Evolutionary conservation across 148 eudicot species (phyloP), one percentile per base, ranked within the genome.

Genomic region (Arbutus unedo): DNA sequence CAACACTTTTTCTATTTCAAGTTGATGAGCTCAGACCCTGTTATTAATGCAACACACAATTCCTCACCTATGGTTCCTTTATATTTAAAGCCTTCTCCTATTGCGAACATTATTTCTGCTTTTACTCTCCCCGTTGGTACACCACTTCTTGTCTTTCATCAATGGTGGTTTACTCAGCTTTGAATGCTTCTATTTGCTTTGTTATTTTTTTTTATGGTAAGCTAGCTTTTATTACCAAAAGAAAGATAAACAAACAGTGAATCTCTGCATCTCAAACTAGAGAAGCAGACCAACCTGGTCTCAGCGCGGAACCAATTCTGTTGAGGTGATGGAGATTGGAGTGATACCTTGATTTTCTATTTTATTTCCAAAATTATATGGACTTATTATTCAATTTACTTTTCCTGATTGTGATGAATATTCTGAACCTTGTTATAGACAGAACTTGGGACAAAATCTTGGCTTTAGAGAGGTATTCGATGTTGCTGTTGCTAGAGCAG

Each of bases 401-500:
- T 82, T 60, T 62, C 77, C 77, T 82, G 41, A 23, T 79, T 68
- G n/a, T 49, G 41, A 80, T 78, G 85, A 79, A 82, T 74, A 31
- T 83, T 74, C 60, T 85, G 77, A 68, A 77, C 79, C n/a, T 85
- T 74, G 77, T 21, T 77, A 74, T 92, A 91, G 91, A 87, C 93
- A 95, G 99, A 88, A 83, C 66, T 85, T 91, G 53, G 99, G 99
- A 79, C 95, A 93, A 68, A 82, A 82, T 79, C 41, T 76, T 55
- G 92, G 86, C 82, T 94, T 84, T 83, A 88, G 99, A 87, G 98
- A 94, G 86, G 83, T 79, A 38, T 96, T 90, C 81, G 99, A 96
- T 87, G 92, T 96, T 62, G 94, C 97, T 64, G 91, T 93, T 78
- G 98, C 99, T 38, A 89, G 99, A 88, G 99, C 99, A 70, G 99